phyloP scores from a whole-genome alignment of 2,329 filamentous ascomycete genomes.

The Rhynchosporium agropyri region DNA sequence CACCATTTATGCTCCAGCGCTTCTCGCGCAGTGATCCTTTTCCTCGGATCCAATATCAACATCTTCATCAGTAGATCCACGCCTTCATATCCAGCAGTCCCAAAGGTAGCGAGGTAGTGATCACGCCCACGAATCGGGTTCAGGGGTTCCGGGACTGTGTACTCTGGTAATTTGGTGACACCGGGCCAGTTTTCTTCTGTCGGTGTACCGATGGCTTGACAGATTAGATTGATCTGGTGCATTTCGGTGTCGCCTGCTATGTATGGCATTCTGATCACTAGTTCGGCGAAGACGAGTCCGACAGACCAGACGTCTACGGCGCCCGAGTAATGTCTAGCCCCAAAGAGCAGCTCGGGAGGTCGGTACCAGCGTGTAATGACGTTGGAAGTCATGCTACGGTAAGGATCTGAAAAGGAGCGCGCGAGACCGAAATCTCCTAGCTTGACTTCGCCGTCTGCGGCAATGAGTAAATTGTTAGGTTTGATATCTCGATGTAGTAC shows the following conservation, averaged over 20 bases:
- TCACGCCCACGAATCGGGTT: constrained; percentile 66
- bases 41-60: constrained; percentile 82
- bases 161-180: constrained; percentile 77
- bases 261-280: constrained; percentile 80
- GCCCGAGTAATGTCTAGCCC: constrained; percentile 84
- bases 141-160: constrained; percentile 64
- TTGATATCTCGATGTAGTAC: constrained; percentile 98
- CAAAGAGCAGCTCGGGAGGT: constrained; percentile 90
- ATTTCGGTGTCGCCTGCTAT: constrained; percentile 84
- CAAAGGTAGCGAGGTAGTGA: constrained; percentile 76
- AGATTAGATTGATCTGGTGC: constrained; percentile 83
- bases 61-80: constrained; percentile 88
- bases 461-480: constrained; percentile 95
- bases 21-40: constrained; percentile 74
- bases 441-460: constrained; percentile 89
- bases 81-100: constrained; percentile 77
- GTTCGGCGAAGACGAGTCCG: constrained; percentile 89
- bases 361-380: constrained; percentile 98
- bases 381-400: constrained; percentile 85
- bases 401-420: constrained; percentile 84
- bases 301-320: constrained; percentile 95
- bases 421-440: constrained; percentile 97
- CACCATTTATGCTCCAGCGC: constrained; percentile 87
- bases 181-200: constrained; percentile 96
- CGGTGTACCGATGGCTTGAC: constrained; percentile 83